Evolutionary conservation across 495 filamentous ascomycete genomes (phyloP).

Genomic region (Articulospora tetracladia): DNA sequence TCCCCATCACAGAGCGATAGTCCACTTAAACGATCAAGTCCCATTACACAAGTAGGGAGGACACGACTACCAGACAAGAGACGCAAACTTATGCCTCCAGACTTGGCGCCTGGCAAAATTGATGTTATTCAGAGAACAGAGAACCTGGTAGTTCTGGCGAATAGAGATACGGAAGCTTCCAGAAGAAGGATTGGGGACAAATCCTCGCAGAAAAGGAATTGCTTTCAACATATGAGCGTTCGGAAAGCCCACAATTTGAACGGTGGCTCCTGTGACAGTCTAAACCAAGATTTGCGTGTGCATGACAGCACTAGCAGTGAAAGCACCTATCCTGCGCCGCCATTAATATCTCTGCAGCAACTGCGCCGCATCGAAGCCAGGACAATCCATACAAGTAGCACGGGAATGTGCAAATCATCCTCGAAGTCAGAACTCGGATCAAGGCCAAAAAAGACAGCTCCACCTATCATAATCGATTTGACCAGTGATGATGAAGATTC

Average conservation of each 20-base stretch:
- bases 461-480: background rate
- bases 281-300: too few relatives aligned
- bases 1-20: background rate
- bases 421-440: too few relatives aligned
- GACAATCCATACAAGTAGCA: background rate
- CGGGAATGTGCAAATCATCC: background rate
- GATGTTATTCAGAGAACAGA: background rate
- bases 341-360: background rate
- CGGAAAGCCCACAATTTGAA: too few relatives aligned
- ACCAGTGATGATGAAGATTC: background rate
- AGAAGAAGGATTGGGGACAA: too few relatives aligned
- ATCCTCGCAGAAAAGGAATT: too few relatives aligned
- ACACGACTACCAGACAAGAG: background rate
- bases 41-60: background rate
- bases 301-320: background rate
- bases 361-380: background rate
- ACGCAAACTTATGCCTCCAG: background rate
- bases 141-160: background rate
- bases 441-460: background rate
- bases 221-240: too few relatives aligned
- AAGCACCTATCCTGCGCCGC: background rate
- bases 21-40: background rate
- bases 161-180: too few relatives aligned
- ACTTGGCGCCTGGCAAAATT: background rate
- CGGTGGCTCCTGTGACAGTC: too few relatives aligned